These are phyloP conservation scores for Endotrypanum monterogeii DNA, from an alignment of 208 protist genomes.

Conservation along the genomic window DNA sequence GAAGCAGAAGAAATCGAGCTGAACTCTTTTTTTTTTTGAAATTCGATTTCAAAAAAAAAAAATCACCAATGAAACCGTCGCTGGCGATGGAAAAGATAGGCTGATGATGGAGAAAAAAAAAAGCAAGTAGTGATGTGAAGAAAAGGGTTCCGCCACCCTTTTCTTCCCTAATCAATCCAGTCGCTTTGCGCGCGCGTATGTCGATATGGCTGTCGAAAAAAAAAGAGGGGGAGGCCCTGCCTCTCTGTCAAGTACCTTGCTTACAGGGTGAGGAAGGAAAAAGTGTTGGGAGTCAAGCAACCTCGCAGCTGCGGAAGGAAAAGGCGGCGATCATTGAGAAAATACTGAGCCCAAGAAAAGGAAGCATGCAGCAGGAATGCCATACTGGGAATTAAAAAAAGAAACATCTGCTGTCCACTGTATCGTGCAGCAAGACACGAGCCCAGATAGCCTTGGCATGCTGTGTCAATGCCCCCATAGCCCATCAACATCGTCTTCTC, in stretches of 20 bases:
- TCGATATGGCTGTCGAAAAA: not conserved
- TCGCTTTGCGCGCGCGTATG: not conserved
- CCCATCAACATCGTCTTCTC: too few species aligned
- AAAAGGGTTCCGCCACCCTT: not conserved
- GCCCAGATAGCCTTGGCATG: not conserved
- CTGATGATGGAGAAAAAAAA: not conserved
- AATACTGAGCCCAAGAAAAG: slow-evolving; percentile 2
- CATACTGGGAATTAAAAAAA: not conserved
- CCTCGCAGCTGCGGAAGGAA: too few species aligned
- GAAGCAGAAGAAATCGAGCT: not conserved
- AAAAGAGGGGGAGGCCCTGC: not conserved
- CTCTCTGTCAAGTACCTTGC: too few species aligned
- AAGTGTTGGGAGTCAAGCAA: too few species aligned
- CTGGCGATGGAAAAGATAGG: not conserved
- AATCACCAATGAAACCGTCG: too few species aligned
- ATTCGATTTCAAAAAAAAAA: not conserved
- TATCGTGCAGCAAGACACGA: not conserved
- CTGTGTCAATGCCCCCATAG: not conserved
- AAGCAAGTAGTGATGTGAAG: not conserved
- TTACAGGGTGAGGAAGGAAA: too few species aligned
- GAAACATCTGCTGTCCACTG: not conserved
- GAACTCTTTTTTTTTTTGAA: not conserved
- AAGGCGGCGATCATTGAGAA: too few species aligned
- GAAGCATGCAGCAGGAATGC: slow-evolving; percentile 5
- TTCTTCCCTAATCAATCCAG: not conserved